A percentile compares a stretch with the other conserved stretches of the same genome.
Evolutionary conservation across 2,329 filamentous ascomycete species (phyloP).

Genomic region (Sporothrix luriei): DNA sequence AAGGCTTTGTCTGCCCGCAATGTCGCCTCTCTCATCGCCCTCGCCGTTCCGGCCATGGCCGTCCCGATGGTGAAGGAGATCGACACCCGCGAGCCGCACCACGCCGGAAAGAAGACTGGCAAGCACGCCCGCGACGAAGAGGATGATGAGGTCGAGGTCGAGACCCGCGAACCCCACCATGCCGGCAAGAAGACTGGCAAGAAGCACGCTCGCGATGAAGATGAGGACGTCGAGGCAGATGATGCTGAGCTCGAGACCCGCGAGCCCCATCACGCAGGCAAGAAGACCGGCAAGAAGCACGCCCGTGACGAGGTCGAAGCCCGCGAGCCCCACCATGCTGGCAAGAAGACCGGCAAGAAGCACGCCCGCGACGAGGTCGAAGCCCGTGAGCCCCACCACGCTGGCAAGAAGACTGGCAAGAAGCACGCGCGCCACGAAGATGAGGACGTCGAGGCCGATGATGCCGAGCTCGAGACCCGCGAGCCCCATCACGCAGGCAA

Average conservation of each 20-base stretch:
- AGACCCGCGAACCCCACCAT: conserved; percentile 36
- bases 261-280: conserved; percentile 36
- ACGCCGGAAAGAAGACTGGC: conserved; percentile 38
- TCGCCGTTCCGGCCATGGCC: conserved; percentile 39
- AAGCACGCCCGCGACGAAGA: conserved; percentile 26
- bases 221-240: no score
- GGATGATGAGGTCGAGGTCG: conserved; percentile 27
- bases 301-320: conserved; percentile 25
- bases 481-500: conserved; percentile 39
- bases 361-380: conserved; percentile 30
- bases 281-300: conserved; percentile 29
- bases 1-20: conserved; percentile 37
- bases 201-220: conserved; percentile 22
- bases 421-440: conserved; percentile 28
- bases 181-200: conserved; percentile 36
- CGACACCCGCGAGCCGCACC: conserved; percentile 37
- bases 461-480: conserved; percentile 31
- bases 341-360: conserved; percentile 34
- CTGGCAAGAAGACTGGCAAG: conserved; percentile 37
- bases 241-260: conserved; percentile 33
- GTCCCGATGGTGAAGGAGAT: conserved; percentile 34
- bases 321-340: conserved; percentile 28
- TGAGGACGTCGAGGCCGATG: no score
- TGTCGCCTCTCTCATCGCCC: conserved; percentile 39
- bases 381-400: conserved; percentile 37